A percentile compares a stretch with the other conserved stretches of the same genome.
Evolutionary conservation across 805 yeast species (phyloP).

Genomic region (Saccharomycopsis sp.): DNA sequence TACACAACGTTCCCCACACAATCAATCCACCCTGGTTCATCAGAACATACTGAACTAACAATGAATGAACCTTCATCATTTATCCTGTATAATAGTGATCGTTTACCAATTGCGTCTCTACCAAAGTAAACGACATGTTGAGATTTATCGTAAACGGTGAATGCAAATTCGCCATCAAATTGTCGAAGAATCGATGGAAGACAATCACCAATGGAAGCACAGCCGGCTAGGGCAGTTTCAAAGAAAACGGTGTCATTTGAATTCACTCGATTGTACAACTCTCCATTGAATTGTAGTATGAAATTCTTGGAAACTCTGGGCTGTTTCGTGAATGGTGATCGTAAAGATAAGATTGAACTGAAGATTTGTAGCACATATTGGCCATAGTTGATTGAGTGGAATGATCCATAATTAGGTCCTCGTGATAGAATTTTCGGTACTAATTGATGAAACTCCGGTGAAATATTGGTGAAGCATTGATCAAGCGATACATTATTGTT

Average conservation of each 20-base stretch:
- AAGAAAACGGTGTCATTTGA: conserved; percentile 57
- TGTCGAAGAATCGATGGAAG: conserved; percentile 35
- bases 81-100: conserved; percentile 55
- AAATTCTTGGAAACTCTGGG: conserved; percentile 41
- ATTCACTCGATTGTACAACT: conserved; percentile 50
- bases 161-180: conserved; percentile 83
- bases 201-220: conserved; percentile 25
- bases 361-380: too few species aligned
- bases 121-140: conserved; percentile 57
- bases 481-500: neutral
- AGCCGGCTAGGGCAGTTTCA: conserved; percentile 20
- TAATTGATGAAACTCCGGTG: conserved; percentile 27
- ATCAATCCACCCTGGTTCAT: conserved; percentile 14
- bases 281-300: conserved; percentile 83
- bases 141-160: conserved; percentile 39
- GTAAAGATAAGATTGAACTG: conserved; percentile 69
- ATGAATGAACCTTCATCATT: conserved; percentile 23
- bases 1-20: conserved; percentile 16
- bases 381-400: conserved; percentile 13
- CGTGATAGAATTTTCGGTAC: conserved; percentile 44
- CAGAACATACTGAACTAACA: conserved; percentile 11
- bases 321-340: conserved; percentile 75
- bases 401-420: conserved; percentile 56
- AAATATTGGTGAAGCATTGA: neutral
- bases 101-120: conserved; percentile 74